Evolutionary conservation across 2,329 filamentous ascomycete species (phyloP).

Genomic region (Herpomyces periplanetae): DNA sequence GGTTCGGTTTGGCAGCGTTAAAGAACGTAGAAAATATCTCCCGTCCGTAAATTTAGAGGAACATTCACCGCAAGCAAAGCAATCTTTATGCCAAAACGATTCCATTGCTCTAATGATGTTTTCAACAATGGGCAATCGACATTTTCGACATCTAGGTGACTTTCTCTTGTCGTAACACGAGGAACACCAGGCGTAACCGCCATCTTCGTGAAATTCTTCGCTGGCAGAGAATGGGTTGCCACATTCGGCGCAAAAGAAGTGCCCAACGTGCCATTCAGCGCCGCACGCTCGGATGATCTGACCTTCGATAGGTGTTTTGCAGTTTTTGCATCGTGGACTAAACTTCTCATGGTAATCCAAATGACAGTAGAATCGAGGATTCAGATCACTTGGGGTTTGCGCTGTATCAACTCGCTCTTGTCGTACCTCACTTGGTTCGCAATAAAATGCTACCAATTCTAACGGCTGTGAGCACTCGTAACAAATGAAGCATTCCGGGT

Average conservation of each 20-base stretch:
- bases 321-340: constrained; percentile 70
- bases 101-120: constrained; percentile 62
- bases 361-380: constrained; percentile 63
- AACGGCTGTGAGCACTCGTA: constrained; percentile 51
- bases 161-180: constrained; percentile 68
- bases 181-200: constrained; percentile 89
- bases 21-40: too few species aligned
- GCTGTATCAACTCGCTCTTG: constrained; percentile 24
- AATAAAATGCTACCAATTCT: constrained; percentile 82
- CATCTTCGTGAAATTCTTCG: constrained; percentile 74
- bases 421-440: constrained; percentile 37
- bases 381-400: constrained; percentile 9
- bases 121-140: constrained; percentile 45
- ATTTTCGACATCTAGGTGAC: constrained; percentile 54
- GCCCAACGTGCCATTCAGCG: constrained; percentile 78
- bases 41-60: too few species aligned
- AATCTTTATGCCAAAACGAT: constrained; percentile 66
- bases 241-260: constrained; percentile 97
- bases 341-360: constrained; percentile 93
- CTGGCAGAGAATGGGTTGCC: constrained; percentile 24
- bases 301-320: constrained; percentile 77
- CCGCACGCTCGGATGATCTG: constrained; percentile 79
- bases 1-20: too few species aligned
- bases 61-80: constrained; percentile 34
- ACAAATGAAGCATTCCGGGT: constrained; percentile 71